Evolutionary conservation across 2,329 filamentous ascomycete genomes (phyloP), one percentile per base, ranked within the genome.

Genomic region (Fusarium nematophilum): DNA sequence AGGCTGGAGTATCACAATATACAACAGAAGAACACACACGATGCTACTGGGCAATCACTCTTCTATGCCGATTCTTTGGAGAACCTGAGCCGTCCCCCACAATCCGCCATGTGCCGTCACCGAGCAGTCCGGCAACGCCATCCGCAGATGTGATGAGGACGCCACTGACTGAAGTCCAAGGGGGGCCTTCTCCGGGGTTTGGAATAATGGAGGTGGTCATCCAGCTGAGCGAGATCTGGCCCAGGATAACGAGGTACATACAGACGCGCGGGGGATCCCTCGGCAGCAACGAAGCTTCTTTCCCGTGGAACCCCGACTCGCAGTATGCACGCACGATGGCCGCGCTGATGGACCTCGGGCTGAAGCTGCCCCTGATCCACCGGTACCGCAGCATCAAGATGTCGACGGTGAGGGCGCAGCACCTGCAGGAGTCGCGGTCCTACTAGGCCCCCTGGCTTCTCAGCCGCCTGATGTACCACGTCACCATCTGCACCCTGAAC

Each of bases 371-470:
- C 9, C 21, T 36, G 7, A 9, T 13, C 9, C 54, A 57, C 21
- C 34, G 48, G 21, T 57, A 57, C 38, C 23, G 54, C 11, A 40
- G 14, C 23, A 37, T 57, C 23, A 31, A 31, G 7, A 18, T 53
- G 29, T 11, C 34, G 30, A 48, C 13, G 13, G 8, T 57, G 1
- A 38, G 18, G 11, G 10, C n/a, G 10, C 14, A 39, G 2, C 34
- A 36, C 3, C 23, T 57, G 17, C 42, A 57, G 27, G n/a, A 26
- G 3, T 23, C 34, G 3, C 34, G 48, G 10, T 21, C 27, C 18
- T 57, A 53, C 17, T 57, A 42, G 54, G 48, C 30, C 7, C 54
- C 49, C 3, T 57, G 54, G 54, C 15, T 57, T 17, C 42, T 57
- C 13, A 57, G 21, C 5, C 54, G 54, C n/a, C 17, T 57, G 8